Conservation (phyloP, 257 asterid species). For the Lantana camara region DNA sequence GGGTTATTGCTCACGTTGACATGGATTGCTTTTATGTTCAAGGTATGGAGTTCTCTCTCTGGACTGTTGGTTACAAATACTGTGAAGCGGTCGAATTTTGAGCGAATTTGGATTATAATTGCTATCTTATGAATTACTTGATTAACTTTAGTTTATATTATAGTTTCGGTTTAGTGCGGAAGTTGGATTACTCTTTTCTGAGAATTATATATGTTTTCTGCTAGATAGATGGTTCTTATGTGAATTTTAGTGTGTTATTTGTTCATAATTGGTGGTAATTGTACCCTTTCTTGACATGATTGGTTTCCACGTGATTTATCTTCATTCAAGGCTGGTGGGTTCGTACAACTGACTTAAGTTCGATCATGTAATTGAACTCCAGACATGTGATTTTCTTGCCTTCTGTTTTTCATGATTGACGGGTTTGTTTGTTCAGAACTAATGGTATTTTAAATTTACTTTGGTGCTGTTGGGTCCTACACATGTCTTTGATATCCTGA, state of each 20-base stretch:
- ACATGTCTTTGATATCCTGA: too few species aligned
- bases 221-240: neutral
- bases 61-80: neutral
- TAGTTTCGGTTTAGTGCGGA: too few species aligned
- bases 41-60: conserved; percentile 43
- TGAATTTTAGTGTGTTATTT: neutral
- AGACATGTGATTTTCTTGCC: neutral
- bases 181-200: neutral
- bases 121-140: neutral
- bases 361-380: too few species aligned
- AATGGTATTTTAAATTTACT: too few species aligned
- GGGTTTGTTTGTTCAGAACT: too few species aligned
- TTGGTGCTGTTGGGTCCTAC: too few species aligned
- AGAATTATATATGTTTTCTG: too few species aligned
- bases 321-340: neutral
- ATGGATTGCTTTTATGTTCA: conserved; percentile 99
- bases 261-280: neutral
- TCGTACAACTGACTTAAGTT: neutral
- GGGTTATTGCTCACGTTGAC: conserved; percentile 93
- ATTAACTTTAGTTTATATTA: neutral
- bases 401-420: neutral
- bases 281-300: neutral
- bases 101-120: too few species aligned
- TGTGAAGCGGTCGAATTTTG: neutral
- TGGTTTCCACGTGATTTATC: neutral